Evolutionary conservation across 2,329 filamentous ascomycete genomes (phyloP).

Genomic region (Hortaea werneckii): DNA sequence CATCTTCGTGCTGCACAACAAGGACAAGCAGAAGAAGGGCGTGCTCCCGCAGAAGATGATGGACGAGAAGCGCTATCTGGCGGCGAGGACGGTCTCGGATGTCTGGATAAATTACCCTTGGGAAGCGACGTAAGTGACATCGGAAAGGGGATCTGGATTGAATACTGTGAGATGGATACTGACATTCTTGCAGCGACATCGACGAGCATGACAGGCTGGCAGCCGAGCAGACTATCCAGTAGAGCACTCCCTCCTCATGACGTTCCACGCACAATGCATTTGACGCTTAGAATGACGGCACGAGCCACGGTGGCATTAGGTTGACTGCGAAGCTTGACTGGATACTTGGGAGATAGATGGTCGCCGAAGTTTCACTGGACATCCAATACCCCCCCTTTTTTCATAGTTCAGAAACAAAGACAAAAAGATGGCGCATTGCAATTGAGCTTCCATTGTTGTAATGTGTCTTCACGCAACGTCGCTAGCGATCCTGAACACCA

Average conservation of each 20-base stretch:
- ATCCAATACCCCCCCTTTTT: too few species aligned
- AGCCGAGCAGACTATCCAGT: conserved; percentile 15
- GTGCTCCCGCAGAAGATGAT: conserved; percentile 69
- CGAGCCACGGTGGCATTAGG: too few species aligned
- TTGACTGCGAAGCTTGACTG: too few species aligned
- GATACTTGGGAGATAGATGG: too few species aligned
- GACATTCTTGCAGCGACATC: conserved; percentile 52
- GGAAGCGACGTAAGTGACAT: conserved; percentile 62
- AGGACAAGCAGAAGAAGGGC: conserved; percentile 95
- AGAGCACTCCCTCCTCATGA: background rate
- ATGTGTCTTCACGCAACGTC: too few species aligned
- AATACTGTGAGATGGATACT: background rate
- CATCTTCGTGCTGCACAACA: conserved; percentile 97
- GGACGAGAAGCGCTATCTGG: conserved; percentile 62
- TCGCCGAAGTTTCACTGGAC: too few species aligned
- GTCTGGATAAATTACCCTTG: conserved; percentile 99
- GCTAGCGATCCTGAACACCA: too few species aligned
- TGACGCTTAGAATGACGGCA: too few species aligned
- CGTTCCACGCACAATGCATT: too few species aligned
- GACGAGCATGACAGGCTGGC: conserved; percentile 78
- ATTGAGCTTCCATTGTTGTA: too few species aligned
- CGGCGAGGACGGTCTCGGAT: conserved; percentile 80
- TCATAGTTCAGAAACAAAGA: too few species aligned
- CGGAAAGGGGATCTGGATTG: conserved; percentile 1
- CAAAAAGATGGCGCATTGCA: too few species aligned